These are phyloP conservation scores for Aspergillus bombycis DNA, from an alignment of 2,329 filamentous ascomycete genomes.

Conservation along the genomic window DNA sequence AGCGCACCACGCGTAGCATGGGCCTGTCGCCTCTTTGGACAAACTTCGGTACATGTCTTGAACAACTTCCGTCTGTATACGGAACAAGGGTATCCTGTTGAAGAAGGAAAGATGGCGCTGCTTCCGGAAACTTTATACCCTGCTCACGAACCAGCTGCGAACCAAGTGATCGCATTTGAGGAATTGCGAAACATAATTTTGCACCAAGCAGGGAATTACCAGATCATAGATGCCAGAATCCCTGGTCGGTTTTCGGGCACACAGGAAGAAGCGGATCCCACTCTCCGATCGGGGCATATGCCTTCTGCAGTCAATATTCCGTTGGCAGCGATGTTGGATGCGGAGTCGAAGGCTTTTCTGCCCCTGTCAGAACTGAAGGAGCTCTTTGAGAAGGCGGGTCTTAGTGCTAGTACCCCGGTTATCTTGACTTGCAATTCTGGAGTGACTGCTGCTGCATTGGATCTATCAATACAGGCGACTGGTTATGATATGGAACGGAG, in stretches of 20 bases:
- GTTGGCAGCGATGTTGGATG: conserved; percentile 23
- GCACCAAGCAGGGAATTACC: not conserved
- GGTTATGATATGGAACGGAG: conserved; percentile 23
- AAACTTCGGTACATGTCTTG: conserved; percentile 30
- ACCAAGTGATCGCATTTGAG: conserved; percentile 19
- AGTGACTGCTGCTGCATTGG: conserved; percentile 32
- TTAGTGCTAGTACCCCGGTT: conserved; percentile 15
- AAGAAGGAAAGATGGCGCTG: conserved; percentile 7
- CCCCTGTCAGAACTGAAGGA: conserved; percentile 12
- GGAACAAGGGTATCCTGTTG: conserved; percentile 22
- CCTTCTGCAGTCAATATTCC: conserved; percentile 32
- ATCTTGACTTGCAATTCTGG: conserved; percentile 36
- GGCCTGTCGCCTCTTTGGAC: conserved; percentile 32
- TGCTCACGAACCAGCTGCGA: not conserved
- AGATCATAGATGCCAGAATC: conserved; percentile 28
- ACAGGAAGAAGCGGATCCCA: conserved; percentile 19
- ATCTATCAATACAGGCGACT: conserved; percentile 25
- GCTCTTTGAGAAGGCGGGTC: conserved; percentile 22
- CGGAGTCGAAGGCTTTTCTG: conserved; percentile 16
- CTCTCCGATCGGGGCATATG: conserved; percentile 29
- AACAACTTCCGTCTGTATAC: conserved; percentile 34
- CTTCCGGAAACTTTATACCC: conserved; percentile 7
- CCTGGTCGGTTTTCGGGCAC: conserved; percentile 24
- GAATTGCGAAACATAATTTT: conserved; percentile 16
- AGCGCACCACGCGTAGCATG: conserved; percentile 34